Base-by-base conservation (phyloP, 495 filamentous ascomycete genomes). In the Aspergillus carlsbadensis region DNA sequence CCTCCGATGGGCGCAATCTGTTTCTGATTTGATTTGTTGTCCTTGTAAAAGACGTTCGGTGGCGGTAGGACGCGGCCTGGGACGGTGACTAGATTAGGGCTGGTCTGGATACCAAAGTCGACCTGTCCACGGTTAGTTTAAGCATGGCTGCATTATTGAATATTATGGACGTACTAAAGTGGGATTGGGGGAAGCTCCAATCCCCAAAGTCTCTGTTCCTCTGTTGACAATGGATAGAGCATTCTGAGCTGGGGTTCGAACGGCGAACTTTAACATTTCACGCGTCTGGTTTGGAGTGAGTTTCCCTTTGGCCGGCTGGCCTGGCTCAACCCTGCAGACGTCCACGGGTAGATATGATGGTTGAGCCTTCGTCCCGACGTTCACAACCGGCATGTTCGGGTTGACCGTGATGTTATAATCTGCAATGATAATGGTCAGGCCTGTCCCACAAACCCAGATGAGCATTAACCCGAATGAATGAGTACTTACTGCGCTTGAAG, bases 341-440 rank as follows among this genome's bases (percentile, higher is more conserved):
- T 95, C 88, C 1, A 83, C 77, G 0, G 90, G 84, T 42, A 90
- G 61, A 59, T 87, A 93, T 18, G 72, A 73, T 0, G 90, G 86
- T 20, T 76, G 79, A 0, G 73, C 66, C 1, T 49, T 63, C 15
- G 68, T 84, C 5, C 89, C 89, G 11, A 87, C 77, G 62, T 95
- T 92, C 54, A 96, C 70, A 4, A 93, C 77, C 0, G 90, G 89
- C 6, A 81, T 54, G 0, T 65, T 57, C 0, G 74, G 71, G 17
- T 73, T 51, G 2, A 77, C 39, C 2, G 58, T 63, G 3, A 80
- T 73, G 3, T 74, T 65, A 65, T 83, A 80, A 20, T 73, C 77
- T 80, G 41, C 4, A 10, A 18, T 35, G 24, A 31, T 31, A 52
- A 10, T 11, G 21, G 42, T 43, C 52, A 57, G 51, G 18, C 42